Conservation (phyloP, 1,139 yeast genomes). For the Taphrina flavorubra region DNA sequence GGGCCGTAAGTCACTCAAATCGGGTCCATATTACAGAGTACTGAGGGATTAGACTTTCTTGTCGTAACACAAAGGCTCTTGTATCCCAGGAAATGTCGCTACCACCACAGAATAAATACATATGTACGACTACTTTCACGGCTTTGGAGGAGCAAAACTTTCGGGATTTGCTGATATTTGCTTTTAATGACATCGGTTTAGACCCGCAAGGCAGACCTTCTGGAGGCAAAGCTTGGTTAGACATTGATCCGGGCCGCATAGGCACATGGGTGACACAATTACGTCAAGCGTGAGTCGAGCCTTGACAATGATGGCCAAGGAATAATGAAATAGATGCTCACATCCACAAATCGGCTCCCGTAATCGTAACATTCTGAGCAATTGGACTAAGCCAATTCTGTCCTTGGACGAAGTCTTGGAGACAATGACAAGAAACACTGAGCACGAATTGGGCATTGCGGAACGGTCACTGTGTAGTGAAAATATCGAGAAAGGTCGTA, state of each 20-base stretch:
- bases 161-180: conserved; percentile 64
- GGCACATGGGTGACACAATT: conserved; percentile 67
- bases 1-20: conserved; percentile 43
- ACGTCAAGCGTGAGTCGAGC: conserved; percentile 63
- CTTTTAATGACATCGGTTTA: conserved; percentile 67
- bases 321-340: conserved; percentile 56
- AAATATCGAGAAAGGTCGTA: conserved; percentile 65
- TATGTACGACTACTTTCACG: conserved; percentile 74
- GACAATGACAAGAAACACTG: conserved; percentile 65
- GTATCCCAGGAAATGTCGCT: conserved; percentile 75
- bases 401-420: conserved; percentile 72
- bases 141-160: conserved; percentile 85
- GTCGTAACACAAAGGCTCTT: conserved; percentile 84
- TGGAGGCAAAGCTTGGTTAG: conserved; percentile 41
- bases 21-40: not conserved
- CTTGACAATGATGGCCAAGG: not conserved
- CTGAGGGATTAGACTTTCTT: conserved; percentile 54
- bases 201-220: conserved; percentile 64
- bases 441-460: conserved; percentile 57
- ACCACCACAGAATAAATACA: conserved; percentile 75
- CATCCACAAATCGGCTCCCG: conserved; percentile 73
- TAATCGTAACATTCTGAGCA: conserved; percentile 51
- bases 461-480: conserved; percentile 60
- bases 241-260: conserved; percentile 46
- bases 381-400: conserved; percentile 47